Evolutionary conservation across 345 rosid species (phyloP), one percentile per base, ranked within the genome.

Genomic region (Garcia nutans): DNA sequence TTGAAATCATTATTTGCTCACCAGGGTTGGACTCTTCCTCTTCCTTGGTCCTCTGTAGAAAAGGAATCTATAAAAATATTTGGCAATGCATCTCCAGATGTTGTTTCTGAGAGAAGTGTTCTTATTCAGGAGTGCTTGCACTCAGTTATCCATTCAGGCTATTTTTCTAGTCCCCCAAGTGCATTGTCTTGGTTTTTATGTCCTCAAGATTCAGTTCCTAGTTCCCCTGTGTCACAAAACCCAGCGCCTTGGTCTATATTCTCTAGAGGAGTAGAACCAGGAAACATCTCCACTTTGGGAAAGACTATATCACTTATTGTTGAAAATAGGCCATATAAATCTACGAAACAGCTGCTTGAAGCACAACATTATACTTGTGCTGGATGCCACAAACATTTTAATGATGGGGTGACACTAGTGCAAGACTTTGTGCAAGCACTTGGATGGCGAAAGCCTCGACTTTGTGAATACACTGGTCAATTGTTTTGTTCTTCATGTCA

Each of bases 361-460:
- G 83, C 86, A 1, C 99, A 96, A 74, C 92, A 90, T 86, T 88
- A 96, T 82, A 86, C 85, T 71, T 96, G 99, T 74, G 93, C 97
- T 66, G 98, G 97, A 75, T 96, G 99, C 85, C 92, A 87, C 85
- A 89, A 69, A 81, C 91, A 89, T 84, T 93, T 96, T 82, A 92
- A 90, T 84, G 92, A 84, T 77, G 91, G 91, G 68, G 84, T 83
- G 74, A 93, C 92, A 81, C 81, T 93, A 55, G 84, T 93, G 81
- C 79, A 41, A 73, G 96, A 93, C 80, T 85, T 95, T 77, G 90
- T 87, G 55, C 90, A 87, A 80, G 85, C 91, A 56, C 82, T 94
- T 80, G 96, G 99, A 28, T 93, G 96, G 98, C 96, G 97, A 74
- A 93, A 89, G 79, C 97, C 99, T 80, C 84, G 93, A 56, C 87